Percentiles rank a stretch among this genome's conserved stretches.
Evolutionary conservation across 495 filamentous ascomycete species (phyloP).

Genomic region (Bathelium albidoporum): DNA sequence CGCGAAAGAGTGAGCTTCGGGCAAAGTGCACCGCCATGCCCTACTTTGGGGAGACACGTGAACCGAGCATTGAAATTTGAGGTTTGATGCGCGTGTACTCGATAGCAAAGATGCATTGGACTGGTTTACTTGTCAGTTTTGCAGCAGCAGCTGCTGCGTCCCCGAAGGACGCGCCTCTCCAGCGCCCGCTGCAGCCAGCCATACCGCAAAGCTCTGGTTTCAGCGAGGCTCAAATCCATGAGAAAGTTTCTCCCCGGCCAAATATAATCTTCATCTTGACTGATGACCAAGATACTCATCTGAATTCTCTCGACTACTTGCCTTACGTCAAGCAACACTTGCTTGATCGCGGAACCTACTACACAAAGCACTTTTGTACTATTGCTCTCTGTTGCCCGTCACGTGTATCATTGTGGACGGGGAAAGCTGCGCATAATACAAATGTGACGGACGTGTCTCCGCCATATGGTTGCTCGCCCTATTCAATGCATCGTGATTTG

Average conservation of each 20-base stretch:
- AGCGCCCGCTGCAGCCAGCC: not conserved
- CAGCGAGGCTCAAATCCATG: not conserved
- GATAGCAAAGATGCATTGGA: no score
- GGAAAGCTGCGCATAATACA: conserved; percentile 60
- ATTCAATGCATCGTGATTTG: not conserved
- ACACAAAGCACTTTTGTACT: conserved; percentile 25
- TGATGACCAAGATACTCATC: conserved; percentile 28
- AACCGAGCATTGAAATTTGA: no score
- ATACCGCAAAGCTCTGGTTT: no score
- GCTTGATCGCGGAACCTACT: conserved; percentile 21
- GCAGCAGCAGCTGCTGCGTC: not conserved
- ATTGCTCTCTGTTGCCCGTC: conserved; percentile 29
- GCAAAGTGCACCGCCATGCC: no score
- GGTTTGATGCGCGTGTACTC: no score
- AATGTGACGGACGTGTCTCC: conserved; percentile 62
- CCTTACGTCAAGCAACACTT: conserved; percentile 25
- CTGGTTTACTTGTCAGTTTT: no score
- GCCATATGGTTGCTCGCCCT: conserved; percentile 25
- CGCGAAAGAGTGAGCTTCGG: no score
- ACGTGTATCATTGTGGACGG: conserved; percentile 39
- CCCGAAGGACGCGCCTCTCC: not conserved
- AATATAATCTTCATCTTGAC: conserved; percentile 29
- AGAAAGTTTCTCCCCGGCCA: not conserved
- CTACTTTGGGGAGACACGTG: no score
- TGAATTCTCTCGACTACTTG: conserved; percentile 26